phyloP scores from a whole-genome alignment of 2,329 filamentous ascomycete species.

The Penicillium brasilianum region DNA sequence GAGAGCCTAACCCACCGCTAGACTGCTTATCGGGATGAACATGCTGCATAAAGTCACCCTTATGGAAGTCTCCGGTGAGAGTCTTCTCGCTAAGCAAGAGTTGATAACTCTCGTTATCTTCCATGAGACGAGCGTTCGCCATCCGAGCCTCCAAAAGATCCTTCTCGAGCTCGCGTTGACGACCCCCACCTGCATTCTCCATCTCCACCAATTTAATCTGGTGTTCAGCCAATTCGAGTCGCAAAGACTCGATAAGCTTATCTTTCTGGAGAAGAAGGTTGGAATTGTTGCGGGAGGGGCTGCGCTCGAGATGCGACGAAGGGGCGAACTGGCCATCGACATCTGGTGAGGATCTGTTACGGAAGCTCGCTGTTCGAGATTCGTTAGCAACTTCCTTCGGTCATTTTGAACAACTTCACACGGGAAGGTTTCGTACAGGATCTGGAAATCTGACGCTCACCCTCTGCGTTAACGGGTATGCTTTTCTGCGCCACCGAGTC shows the following conservation, averaged over 20 bases:
- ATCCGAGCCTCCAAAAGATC: slow-evolving; percentile 89
- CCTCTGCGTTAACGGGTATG: slow-evolving; percentile 55
- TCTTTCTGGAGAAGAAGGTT: slow-evolving; percentile 94
- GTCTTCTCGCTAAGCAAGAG: slow-evolving; percentile 93
- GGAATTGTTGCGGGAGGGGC: slow-evolving; percentile 86
- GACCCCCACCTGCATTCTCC: slow-evolving; percentile 88
- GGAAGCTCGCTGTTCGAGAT: slow-evolving; percentile 46
- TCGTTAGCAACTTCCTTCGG: slow-evolving; percentile 23
- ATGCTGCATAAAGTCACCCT: slow-evolving; percentile 75
- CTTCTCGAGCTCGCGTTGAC: slow-evolving; percentile 86
- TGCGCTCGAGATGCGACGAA: slow-evolving; percentile 80
- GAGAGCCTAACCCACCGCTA: slow-evolving; percentile 55
- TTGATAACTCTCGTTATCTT: slow-evolving; percentile 98
- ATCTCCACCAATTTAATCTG: slow-evolving; percentile 95
- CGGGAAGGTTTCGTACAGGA: slow-evolving; percentile 51
- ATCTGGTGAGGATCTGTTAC: slow-evolving; percentile 62
- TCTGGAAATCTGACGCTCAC: slow-evolving; percentile 57
- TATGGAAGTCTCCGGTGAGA: slow-evolving; percentile 88
- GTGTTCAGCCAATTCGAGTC: slow-evolving; percentile 89
- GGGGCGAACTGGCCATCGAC: slow-evolving; percentile 86
- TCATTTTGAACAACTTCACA: neutral
- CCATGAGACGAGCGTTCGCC: slow-evolving; percentile 94
- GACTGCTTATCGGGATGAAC: slow-evolving; percentile 52
- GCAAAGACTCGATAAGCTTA: slow-evolving; percentile 89
- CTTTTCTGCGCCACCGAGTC: slow-evolving; percentile 82